Evolutionary conservation across 2,329 filamentous ascomycete species (phyloP).

Genomic region (Cylindrodendrum hubeiense): DNA sequence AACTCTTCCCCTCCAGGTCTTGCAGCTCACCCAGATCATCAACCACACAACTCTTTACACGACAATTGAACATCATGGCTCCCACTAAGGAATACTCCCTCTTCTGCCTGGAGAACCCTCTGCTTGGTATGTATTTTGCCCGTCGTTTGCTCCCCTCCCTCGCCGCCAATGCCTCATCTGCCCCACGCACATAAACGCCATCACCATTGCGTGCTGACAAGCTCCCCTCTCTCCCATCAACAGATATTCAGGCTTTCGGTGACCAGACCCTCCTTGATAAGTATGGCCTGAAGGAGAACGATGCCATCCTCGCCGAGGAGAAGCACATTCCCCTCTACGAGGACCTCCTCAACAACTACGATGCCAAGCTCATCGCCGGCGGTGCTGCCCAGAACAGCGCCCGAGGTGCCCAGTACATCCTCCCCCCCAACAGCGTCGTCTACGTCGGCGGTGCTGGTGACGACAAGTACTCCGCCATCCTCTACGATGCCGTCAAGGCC

Average conservation of each 20-base stretch:
- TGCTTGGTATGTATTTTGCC: constrained; percentile 76
- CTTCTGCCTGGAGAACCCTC: constrained; percentile 95
- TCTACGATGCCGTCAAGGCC: constrained; percentile 86
- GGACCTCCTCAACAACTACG: constrained; percentile 90
- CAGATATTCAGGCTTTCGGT: constrained; percentile 92
- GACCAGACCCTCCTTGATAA: constrained; percentile 88
- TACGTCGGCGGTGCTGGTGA: constrained; percentile 95
- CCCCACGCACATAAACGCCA: background rate
- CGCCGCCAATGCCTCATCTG: background rate
- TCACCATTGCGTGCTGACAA: constrained; percentile 33
- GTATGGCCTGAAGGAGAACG: constrained; percentile 94
- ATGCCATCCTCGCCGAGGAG: constrained; percentile 95
- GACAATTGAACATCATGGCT: constrained; percentile 70
- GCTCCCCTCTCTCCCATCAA: constrained; percentile 17
- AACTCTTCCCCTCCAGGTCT: constrained; percentile 42
- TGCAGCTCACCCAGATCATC: constrained; percentile 23
- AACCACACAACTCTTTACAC: constrained; percentile 28
- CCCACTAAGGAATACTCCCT: constrained; percentile 85
- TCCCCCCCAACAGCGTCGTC: constrained; percentile 88
- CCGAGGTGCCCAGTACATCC: constrained; percentile 95
- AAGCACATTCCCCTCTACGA: constrained; percentile 93
- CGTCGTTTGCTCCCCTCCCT: constrained; percentile 4
- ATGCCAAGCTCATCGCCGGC: constrained; percentile 94
- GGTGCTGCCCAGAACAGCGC: constrained; percentile 98
- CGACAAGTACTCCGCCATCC: constrained; percentile 94